Conservation (phyloP, 805 yeast genomes). For the Lipomyces chichibuensis region DNA sequence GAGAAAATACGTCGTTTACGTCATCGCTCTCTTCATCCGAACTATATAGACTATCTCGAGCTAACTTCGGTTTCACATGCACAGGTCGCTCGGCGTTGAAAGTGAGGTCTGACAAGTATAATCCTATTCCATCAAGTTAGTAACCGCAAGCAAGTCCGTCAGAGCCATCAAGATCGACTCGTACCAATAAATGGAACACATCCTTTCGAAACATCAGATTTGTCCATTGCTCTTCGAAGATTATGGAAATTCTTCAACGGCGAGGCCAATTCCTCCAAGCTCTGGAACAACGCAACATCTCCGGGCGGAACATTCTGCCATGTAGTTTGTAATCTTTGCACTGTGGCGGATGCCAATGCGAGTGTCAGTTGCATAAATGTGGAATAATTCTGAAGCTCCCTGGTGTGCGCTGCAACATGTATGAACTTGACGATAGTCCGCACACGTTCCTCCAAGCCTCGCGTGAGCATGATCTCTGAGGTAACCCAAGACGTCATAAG, state of each 20-base stretch:
- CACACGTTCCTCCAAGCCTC: constrained; percentile 59
- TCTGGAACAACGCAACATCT: constrained; percentile 67
- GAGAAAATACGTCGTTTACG: constrained; percentile 7
- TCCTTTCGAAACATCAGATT: constrained; percentile 66
- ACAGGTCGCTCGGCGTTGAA: constrained; percentile 69
- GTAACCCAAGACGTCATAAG: constrained; percentile 87
- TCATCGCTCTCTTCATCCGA: constrained; percentile 39
- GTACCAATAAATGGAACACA: constrained; percentile 81
- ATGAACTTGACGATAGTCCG: constrained; percentile 81
- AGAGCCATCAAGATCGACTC: background rate
- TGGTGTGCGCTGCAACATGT: constrained; percentile 79
- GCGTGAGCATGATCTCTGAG: constrained; percentile 79
- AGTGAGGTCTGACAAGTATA: constrained; percentile 80
- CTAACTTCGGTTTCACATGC: constrained; percentile 42
- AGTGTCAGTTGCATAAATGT: constrained; percentile 84
- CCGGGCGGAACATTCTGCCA: constrained; percentile 76
- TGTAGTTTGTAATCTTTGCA: constrained; percentile 63
- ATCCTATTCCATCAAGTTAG: constrained; percentile 42
- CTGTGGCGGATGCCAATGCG: constrained; percentile 71
- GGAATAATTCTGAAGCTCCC: constrained; percentile 74
- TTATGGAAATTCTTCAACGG: constrained; percentile 73
- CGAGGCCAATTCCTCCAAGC: constrained; percentile 69
- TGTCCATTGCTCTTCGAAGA: constrained; percentile 65
- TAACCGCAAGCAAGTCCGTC: background rate
- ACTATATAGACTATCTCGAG: constrained; percentile 32